phyloP scores from a whole-genome alignment of 2,329 filamentous ascomycete genomes.

The Trichoderma sp. region DNA sequence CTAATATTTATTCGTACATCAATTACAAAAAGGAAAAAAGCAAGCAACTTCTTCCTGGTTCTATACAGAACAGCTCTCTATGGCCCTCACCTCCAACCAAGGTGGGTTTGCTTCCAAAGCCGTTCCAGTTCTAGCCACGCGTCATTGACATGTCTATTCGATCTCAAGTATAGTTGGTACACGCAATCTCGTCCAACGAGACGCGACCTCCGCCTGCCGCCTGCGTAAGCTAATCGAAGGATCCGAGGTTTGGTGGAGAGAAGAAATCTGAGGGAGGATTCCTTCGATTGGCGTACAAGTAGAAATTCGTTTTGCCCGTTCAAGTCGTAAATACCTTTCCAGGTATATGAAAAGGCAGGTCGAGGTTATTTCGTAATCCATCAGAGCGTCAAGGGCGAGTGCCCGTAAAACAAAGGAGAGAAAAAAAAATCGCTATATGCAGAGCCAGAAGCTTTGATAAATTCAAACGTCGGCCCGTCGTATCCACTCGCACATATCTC shows the following conservation, averaged over 20 bases:
- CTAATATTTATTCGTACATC: constrained; percentile 28
- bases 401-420: not conserved
- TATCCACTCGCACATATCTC: constrained; percentile 28
- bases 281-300: not conserved
- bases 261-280: not conserved
- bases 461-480: constrained; percentile 22
- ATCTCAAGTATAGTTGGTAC: constrained; percentile 32
- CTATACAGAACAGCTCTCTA: constrained; percentile 4
- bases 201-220: constrained; percentile 24
- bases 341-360: constrained; percentile 27
- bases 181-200: constrained; percentile 30
- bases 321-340: constrained; percentile 30
- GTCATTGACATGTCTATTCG: constrained; percentile 30
- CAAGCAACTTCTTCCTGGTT: constrained; percentile 15
- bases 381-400: constrained; percentile 23
- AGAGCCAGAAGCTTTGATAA: constrained; percentile 14
- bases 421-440: constrained; percentile 14
- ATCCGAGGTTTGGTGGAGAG: not conserved
- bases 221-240: not conserved
- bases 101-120: not conserved
- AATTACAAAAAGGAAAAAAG: constrained; percentile 22
- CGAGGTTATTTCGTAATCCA: constrained; percentile 24
- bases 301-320: constrained; percentile 23
- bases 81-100: not conserved
- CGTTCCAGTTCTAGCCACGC: constrained; percentile 29